Conservation (phyloP, 306 rosid species). For the Alnus rubra region DNA sequence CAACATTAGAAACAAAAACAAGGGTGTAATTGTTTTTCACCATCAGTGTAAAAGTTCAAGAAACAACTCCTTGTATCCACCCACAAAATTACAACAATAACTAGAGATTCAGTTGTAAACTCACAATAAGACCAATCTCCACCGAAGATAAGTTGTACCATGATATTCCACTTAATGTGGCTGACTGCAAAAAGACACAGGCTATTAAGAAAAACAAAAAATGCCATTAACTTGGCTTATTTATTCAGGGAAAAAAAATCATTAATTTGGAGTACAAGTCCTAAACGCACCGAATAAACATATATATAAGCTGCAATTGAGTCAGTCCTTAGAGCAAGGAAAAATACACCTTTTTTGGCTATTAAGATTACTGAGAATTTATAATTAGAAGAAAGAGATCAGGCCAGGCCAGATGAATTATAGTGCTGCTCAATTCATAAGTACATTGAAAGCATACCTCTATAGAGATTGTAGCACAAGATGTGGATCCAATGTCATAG, state of each 20-base stretch:
- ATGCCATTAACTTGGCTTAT: constrained; percentile 7
- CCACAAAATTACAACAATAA: constrained; percentile 23
- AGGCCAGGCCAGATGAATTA: background rate
- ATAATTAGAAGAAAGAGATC: background rate
- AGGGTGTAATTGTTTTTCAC: constrained; percentile 4
- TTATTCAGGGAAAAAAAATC: background rate
- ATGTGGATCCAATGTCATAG: constrained; percentile 92
- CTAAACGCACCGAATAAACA: background rate
- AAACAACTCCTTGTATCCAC: background rate
- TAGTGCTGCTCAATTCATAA: background rate
- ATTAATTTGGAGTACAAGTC: background rate
- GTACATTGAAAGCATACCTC: constrained; percentile 46
- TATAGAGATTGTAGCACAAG: constrained; percentile 76
- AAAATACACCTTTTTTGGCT: background rate
- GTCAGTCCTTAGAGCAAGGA: background rate
- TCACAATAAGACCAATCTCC: constrained; percentile 85
- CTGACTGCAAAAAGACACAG: constrained; percentile 60
- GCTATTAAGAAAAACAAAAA: constrained; percentile 18
- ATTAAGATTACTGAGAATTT: background rate
- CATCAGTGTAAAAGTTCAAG: constrained; percentile 14
- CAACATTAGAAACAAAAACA: constrained; percentile 15
- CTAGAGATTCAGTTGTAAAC: constrained; percentile 34
- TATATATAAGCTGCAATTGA: background rate
- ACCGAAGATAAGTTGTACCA: constrained; percentile 84
- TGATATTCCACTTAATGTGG: constrained; percentile 74